Evolutionary conservation across 2,329 filamentous ascomycete genomes (phyloP).

Genomic region (Penicillium freii): DNA sequence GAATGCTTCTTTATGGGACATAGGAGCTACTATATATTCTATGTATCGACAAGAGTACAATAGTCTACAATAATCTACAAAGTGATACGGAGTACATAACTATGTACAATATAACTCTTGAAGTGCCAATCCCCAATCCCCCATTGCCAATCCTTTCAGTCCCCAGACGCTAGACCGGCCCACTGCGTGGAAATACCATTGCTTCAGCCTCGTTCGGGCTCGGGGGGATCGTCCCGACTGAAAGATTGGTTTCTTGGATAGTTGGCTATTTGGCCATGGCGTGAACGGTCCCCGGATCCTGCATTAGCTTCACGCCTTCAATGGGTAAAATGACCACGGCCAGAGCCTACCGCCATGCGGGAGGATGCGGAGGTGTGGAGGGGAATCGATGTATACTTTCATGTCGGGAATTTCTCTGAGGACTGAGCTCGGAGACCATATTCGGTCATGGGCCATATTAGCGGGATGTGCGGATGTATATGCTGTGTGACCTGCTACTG

Average conservation of each 20-base stretch:
- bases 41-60: not conserved
- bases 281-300: not conserved
- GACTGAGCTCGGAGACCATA: not conserved
- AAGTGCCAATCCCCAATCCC: not conserved
- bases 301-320: conserved; percentile 1
- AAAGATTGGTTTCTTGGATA: not conserved
- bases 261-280: not conserved
- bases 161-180: conserved; percentile 5
- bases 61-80: not conserved
- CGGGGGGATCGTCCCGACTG: conserved; percentile 1
- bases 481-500: conserved; percentile 2
- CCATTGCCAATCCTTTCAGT: not conserved
- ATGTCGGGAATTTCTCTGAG: not conserved
- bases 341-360: not conserved
- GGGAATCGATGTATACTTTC: not conserved
- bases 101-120: not conserved
- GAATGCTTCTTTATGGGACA: not conserved
- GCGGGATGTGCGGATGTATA: not conserved
- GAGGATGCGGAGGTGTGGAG: not conserved
- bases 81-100: not conserved
- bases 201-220: conserved; percentile 7
- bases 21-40: not conserved
- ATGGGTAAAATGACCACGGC: not conserved
- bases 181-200: conserved; percentile 15
- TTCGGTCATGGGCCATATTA: not conserved